Percentiles rank a stretch among this genome's conserved stretches.
Evolutionary conservation across 495 filamentous ascomycete genomes (phyloP).

Genomic region (Bryoglossum gracile): DNA sequence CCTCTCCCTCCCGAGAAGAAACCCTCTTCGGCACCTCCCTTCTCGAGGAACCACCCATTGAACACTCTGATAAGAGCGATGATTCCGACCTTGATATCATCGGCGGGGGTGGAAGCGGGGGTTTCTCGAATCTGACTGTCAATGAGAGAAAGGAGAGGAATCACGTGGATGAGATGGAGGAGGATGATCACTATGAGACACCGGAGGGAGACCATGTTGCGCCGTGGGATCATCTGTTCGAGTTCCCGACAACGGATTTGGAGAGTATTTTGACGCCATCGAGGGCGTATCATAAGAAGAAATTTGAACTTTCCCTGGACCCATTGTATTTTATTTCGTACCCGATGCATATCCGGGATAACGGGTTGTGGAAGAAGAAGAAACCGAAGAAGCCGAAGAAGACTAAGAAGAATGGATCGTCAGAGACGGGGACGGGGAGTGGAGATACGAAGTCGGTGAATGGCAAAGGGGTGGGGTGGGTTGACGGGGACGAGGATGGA

Average conservation of each 20-base stretch:
- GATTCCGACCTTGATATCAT: conserved; percentile 21
- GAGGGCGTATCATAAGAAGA: conserved; percentile 72
- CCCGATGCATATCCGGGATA: conserved; percentile 79
- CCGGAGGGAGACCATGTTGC: conserved; percentile 47
- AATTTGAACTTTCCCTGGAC: conserved; percentile 82
- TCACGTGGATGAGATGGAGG: conserved; percentile 35
- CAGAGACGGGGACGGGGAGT: not conserved
- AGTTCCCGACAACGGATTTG: conserved; percentile 68
- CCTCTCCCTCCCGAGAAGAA: conserved; percentile 10
- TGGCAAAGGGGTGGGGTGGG: conserved; percentile 27
- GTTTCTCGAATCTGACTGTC: conserved; percentile 5
- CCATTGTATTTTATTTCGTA: conserved; percentile 78
- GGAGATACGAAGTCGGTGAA: conserved; percentile 20
- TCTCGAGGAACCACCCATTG: conserved; percentile 22
- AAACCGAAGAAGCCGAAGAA: conserved; percentile 40
- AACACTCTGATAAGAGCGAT: conserved; percentile 17
- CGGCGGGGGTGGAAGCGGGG: not conserved
- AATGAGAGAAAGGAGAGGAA: not conserved
- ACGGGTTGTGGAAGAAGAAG: conserved; percentile 83
- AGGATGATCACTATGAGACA: conserved; percentile 46
- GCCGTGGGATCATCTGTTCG: conserved; percentile 73
- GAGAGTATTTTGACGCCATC: conserved; percentile 78
- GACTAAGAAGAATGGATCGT: conserved; percentile 12
- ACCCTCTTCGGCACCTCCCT: conserved; percentile 21
- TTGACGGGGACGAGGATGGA: conserved; percentile 29